Conservation (phyloP, 139 green algal species). For the Chlorella sp. region DNA sequence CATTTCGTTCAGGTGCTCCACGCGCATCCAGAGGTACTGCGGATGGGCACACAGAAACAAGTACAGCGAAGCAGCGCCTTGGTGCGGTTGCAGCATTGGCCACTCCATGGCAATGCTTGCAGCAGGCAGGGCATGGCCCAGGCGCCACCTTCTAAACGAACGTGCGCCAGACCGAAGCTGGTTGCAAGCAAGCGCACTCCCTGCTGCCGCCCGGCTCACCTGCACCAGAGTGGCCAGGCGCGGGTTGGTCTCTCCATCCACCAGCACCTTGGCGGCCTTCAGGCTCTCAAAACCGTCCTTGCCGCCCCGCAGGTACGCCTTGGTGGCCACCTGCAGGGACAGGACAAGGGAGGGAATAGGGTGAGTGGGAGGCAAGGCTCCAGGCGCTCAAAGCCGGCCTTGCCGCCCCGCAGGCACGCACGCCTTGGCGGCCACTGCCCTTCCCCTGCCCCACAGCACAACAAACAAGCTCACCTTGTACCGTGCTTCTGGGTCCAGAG, state of each 20-base stretch:
- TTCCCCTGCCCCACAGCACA: neutral
- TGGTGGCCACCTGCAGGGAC: constrained; percentile 53
- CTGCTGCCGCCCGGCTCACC: neutral
- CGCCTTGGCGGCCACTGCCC: too few species aligned
- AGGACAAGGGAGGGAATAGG: too few species aligned
- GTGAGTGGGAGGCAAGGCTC: too few species aligned
- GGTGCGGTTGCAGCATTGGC: too few species aligned
- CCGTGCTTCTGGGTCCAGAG: constrained; percentile 46
- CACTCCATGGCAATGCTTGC: too few species aligned
- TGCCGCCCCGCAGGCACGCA: neutral
- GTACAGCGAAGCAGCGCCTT: neutral
- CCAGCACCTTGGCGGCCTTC: constrained; percentile 36
- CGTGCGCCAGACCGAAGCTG: too few species aligned
- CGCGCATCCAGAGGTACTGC: constrained; percentile 25
- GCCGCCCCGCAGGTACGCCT: constrained; percentile 74
- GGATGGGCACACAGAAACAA: neutral
- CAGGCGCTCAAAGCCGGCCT: neutral
- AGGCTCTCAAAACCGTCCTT: constrained; percentile 78
- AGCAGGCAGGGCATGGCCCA: too few species aligned
- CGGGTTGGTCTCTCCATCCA: constrained; percentile 43
- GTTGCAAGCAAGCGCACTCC: too few species aligned
- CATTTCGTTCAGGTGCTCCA: constrained; percentile 36
- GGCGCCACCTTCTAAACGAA: too few species aligned
- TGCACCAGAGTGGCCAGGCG: constrained; percentile 46
- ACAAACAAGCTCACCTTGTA: constrained; percentile 42